phyloP scores from a whole-genome alignment of 2,329 filamentous ascomycete species.

The Knoxdaviesia proteae region DNA sequence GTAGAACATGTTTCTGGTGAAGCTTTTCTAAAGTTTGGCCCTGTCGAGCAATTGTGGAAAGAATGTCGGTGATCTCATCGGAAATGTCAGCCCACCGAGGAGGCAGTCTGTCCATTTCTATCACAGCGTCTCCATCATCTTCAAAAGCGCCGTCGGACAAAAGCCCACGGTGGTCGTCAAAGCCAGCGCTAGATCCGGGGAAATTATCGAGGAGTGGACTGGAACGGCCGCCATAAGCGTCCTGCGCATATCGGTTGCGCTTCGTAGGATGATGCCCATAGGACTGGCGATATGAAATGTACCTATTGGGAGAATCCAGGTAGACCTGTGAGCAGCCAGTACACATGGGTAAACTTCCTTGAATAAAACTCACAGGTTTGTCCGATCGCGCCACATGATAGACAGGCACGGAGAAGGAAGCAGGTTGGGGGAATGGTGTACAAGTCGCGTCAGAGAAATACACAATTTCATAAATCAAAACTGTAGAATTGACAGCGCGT shows the following conservation, averaged over 20 bases:
- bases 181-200: slow-evolving; percentile 22
- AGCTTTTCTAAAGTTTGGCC: slow-evolving; percentile 73
- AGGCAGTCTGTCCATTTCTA: slow-evolving; percentile 93
- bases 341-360: too few species aligned
- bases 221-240: slow-evolving; percentile 24
- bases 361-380: slow-evolving; percentile 56
- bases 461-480: too few species aligned
- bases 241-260: slow-evolving; percentile 46
- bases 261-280: slow-evolving; percentile 88
- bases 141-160: slow-evolving; percentile 60
- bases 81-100: slow-evolving; percentile 91
- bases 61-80: slow-evolving; percentile 73
- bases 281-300: slow-evolving; percentile 97
- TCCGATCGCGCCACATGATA: slow-evolving; percentile 97
- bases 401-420: slow-evolving; percentile 14
- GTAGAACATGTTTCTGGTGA: slow-evolving; percentile 91
- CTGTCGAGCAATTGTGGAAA: slow-evolving; percentile 63
- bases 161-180: slow-evolving; percentile 50
- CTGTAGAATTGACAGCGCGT: too few species aligned
- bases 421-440: too few species aligned
- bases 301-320: slow-evolving; percentile 31
- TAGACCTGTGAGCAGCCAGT: slow-evolving; percentile 5
- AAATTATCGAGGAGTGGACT: slow-evolving; percentile 41
- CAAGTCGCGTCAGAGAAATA: too few species aligned
- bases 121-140: slow-evolving; percentile 82